phyloP scores from a whole-genome alignment of 345 rosid species.

The Moringa oleifera region DNA sequence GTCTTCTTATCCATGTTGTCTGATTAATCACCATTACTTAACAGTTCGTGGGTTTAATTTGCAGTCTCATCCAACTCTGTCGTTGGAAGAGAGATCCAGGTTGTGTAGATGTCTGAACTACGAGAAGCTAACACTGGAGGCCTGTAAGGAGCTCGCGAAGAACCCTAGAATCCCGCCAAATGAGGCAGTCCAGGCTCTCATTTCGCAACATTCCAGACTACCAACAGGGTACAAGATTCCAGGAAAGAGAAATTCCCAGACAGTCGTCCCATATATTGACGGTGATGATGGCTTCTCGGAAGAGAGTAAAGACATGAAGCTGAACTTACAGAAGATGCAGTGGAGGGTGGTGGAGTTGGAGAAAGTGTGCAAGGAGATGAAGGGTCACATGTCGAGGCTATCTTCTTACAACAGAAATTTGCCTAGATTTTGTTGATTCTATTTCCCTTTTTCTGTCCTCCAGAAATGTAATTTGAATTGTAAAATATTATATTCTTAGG shows the following conservation, averaged over 20 bases:
- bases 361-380: conserved; percentile 49
- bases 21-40: conserved; percentile 16
- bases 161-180: conserved; percentile 81
- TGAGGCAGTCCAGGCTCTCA: conserved; percentile 60
- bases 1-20: neutral
- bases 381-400: conserved; percentile 48
- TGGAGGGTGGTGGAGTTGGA: conserved; percentile 52
- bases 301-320: conserved; percentile 28
- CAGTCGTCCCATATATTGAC: conserved; percentile 11
- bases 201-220: conserved; percentile 35
- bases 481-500: too few relatives aligned
- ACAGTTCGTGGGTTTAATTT: conserved; percentile 7
- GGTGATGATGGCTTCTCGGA: conserved; percentile 23
- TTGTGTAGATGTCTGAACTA: conserved; percentile 64
- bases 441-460: too few relatives aligned
- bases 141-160: conserved; percentile 71
- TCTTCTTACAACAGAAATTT: conserved; percentile 20
- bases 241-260: neutral
- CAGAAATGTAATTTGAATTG: too few relatives aligned
- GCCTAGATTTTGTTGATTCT: conserved; percentile 62
- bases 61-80: conserved; percentile 66
- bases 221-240: conserved; percentile 14
- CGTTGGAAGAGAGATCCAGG: conserved; percentile 55
- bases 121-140: conserved; percentile 62
- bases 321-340: conserved; percentile 38